phyloP scores from a whole-genome alignment of 176 grass and related monocot genomes.

The Oryza meyeriana region DNA sequence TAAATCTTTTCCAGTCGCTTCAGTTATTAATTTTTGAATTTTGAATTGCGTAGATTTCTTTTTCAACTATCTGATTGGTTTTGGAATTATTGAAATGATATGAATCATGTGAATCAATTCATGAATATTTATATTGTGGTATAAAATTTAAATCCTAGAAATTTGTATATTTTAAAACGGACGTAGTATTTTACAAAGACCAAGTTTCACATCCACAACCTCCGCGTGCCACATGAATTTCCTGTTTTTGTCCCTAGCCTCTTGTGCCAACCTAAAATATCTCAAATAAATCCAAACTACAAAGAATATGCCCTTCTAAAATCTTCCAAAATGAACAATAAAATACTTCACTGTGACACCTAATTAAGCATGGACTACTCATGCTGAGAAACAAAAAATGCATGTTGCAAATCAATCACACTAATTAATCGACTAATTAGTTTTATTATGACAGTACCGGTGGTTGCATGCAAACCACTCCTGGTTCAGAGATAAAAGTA shows the following conservation, averaged over 20 bases:
- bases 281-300: neutral
- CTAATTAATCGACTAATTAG: neutral
- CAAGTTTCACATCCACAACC: neutral
- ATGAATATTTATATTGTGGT: no score
- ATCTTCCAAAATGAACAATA: constrained; percentile 36
- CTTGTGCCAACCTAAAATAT: neutral
- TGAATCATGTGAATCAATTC: no score
- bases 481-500: neutral
- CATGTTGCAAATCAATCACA: neutral
- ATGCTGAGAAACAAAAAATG: neutral
- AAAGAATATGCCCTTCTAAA: constrained; percentile 26
- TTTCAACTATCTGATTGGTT: no score
- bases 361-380: constrained; percentile 2
- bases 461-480: neutral
- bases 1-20: no score
- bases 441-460: neutral
- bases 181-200: neutral
- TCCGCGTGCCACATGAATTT: neutral
- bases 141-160: no score
- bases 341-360: constrained; percentile 21
- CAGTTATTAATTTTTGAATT: no score
- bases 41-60: no score
- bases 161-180: no score
- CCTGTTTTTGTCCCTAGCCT: neutral
- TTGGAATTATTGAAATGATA: no score